Evolutionary conservation across 257 asterid genomes (phyloP).

Genomic region (Plectranthus barbatus): DNA sequence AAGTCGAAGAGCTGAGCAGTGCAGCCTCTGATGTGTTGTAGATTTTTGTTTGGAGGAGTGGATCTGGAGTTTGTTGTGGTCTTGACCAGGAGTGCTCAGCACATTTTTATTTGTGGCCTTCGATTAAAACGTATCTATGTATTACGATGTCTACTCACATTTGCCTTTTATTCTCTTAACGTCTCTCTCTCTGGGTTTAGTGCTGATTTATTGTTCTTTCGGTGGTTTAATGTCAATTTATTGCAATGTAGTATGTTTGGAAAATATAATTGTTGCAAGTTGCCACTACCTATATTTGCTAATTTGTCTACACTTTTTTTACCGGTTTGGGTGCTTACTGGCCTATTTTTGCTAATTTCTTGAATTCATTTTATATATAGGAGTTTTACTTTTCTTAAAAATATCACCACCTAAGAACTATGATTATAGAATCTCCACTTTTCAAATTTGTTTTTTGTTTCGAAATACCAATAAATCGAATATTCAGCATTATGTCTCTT

Average conservation of each 20-base stretch:
- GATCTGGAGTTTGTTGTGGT: slow-evolving; percentile 20
- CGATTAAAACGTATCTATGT: slow-evolving; percentile 17
- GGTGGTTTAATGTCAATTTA: slow-evolving; percentile 1
- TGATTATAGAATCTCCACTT: too few relatives aligned
- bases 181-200: slow-evolving; percentile 11
- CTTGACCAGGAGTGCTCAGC: slow-evolving; percentile 22
- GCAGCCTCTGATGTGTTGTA: slow-evolving; percentile 21
- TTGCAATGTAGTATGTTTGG: neutral
- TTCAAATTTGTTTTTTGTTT: too few relatives aligned
- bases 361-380: too few relatives aligned
- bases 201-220: neutral
- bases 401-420: too few relatives aligned
- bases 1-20: slow-evolving; percentile 68
- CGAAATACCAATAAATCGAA: too few relatives aligned
- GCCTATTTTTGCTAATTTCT: too few relatives aligned
- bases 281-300: too few relatives aligned
- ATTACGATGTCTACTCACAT: slow-evolving; percentile 19
- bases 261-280: too few relatives aligned
- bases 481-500: too few relatives aligned
- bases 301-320: too few relatives aligned
- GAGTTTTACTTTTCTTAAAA: too few relatives aligned
- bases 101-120: slow-evolving; percentile 27
- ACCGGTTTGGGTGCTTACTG: too few relatives aligned
- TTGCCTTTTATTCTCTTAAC: slow-evolving; percentile 3
- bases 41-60: slow-evolving; percentile 11